Evolutionary conservation across 768 basidiomycete species (phyloP).

Genomic region (Suillus luteus): DNA sequence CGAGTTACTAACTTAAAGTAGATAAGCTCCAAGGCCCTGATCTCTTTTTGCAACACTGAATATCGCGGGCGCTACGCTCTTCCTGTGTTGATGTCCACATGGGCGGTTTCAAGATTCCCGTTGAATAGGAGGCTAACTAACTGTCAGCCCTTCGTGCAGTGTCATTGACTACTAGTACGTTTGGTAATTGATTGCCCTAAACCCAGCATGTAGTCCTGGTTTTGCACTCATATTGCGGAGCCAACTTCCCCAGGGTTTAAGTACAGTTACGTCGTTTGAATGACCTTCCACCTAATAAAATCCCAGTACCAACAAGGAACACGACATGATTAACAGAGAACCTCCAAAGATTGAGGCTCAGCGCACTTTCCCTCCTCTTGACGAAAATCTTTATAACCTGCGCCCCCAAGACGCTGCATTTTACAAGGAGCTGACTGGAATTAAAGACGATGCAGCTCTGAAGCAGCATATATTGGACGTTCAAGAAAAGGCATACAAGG

Average conservation of each 20-base stretch:
- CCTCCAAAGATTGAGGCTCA: not conserved
- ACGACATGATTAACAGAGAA: not conserved
- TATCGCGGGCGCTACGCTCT: not conserved
- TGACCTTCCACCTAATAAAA: not conserved
- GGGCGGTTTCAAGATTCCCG: not conserved
- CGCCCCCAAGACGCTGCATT: slow-evolving; percentile 16
- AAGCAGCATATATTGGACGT: slow-evolving; percentile 29
- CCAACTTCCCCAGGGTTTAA: not conserved
- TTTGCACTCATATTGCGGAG: not conserved
- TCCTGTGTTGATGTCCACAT: not conserved
- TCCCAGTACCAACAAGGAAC: not conserved
- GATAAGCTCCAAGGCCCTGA: not conserved
- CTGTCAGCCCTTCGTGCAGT: not conserved
- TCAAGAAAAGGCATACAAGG: slow-evolving; percentile 30
- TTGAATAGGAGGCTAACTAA: not conserved
- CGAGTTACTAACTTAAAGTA: not conserved
- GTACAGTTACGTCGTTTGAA: not conserved
- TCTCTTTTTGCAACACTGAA: not conserved
- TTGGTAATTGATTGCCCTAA: not conserved
- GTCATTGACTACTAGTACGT: not conserved
- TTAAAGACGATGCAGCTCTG: slow-evolving; percentile 26
- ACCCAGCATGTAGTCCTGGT: not conserved
- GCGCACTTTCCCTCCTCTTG: slow-evolving; percentile 9
- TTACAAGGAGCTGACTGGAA: slow-evolving; percentile 27
- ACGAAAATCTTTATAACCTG: slow-evolving; percentile 9